Base-by-base conservation (phyloP, 1,284 basidiomycete species). In the Ustilago hordei region DNA sequence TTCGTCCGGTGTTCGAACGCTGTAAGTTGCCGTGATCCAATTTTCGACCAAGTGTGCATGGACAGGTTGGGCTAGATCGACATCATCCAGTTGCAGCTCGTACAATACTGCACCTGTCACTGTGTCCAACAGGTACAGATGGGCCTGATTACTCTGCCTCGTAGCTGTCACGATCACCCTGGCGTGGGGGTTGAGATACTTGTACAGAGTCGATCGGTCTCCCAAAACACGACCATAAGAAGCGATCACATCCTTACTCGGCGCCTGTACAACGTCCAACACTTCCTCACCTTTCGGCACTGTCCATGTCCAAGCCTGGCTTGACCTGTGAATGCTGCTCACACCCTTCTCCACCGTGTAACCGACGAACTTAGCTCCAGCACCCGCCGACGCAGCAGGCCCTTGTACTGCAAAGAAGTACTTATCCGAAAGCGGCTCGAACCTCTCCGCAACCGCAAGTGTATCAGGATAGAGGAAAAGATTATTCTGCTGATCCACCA, bases 131-230 rank as follows among this genome's bases (percentile, higher is more conserved):
- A 97, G 87, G 80, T 93, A 92, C 9, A 97, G 82, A 2, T 90
- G 64, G 6, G 71, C 79, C 39, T 61, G 90, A 78, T 92, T 84
- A 1, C 68, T 72, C 4, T 41, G 54, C 1, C 55, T 54, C 8
- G 82, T 70, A 8, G 86, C 82, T 5, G 88, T 86, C 5, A 89
- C 86, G 34, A 94, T 88, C 3, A 92, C 90, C 48, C 92, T 88
- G 17, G 94, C 82, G 78, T 94, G 91, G 6, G 93, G 92, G 85
- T 96, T 96, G 74, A 98, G 89, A 85, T 96, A 97, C 88, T 98
- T 98, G 89, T 97, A 96, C 62, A 98, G 86, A 45, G 95, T 95
- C 34, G 91, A 91, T 66, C 95, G 91, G 86, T 97, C 92, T 7
- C 93, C 94, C 2, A 94, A 88, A 4, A 96, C 94, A 4, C 91